Base-by-base conservation (phyloP, 305 asterid species). In the Solanum hybrid region DNA sequence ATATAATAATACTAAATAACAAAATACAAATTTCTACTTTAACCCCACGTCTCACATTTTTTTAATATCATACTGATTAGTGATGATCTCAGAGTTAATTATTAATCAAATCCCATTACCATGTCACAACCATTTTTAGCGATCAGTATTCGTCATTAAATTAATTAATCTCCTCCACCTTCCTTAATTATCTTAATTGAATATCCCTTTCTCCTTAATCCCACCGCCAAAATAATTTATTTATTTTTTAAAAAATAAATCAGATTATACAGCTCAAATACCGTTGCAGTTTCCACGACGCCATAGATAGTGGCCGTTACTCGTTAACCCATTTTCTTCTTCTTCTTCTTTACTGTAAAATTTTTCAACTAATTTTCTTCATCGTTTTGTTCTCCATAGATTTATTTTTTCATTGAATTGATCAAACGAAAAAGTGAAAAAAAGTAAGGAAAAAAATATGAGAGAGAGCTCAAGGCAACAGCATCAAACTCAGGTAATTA, bases 401-500 rank as follows among this genome's bases (percentile, higher is more conserved):
- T 8, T 37, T 31, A 64, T 69, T 76, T 87, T 16, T 28, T 7
- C 29, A 13, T 87, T 73, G 80, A 87, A 46, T 83, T 31, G 14
- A 40, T 35, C 10, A 36, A 3, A 33, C 13, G 35, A 34, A 14
- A 51, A 82, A 34, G 4, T 11, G 24, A 26, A 11, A 88, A 57
- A 74, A 20, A 88, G 35, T 71, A 37, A 28, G 20, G 11, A 1
- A 20, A 8, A 51, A 22, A 88, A 77, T 3, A 88, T 88, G 90
- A 88, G 51, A 71, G 79, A 57, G 22, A 16, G 87, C 67, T 35
- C 90, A 88, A 88, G 79, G 79, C 90, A 88, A 46, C 90, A 57
- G 8, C 90, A 71, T 78, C 90, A 78, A 69, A 18, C 90, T 28
- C 87, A 88, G 90, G 90, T 88, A 78, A 57, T 77, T 33, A 46